A percentile compares a stretch with the other conserved stretches of the same genome.
Conservation (phyloP, 2,329 filamentous ascomycete genomes). For the Trichoderma gracile region DNA sequence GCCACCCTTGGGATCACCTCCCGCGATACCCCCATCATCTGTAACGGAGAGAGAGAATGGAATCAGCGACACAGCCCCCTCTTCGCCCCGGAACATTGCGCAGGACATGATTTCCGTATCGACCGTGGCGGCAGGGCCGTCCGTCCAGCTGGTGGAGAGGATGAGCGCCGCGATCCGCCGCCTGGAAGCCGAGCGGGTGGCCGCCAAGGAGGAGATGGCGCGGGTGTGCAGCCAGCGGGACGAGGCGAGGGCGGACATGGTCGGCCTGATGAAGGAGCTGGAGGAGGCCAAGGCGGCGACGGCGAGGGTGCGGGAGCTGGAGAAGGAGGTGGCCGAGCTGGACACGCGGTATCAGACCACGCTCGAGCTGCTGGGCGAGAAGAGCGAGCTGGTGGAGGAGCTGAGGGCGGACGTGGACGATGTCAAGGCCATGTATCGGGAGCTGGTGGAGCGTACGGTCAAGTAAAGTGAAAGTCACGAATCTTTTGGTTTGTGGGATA, state of each 20-base stretch:
- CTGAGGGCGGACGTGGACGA: conserved; percentile 84
- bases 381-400: conserved; percentile 93
- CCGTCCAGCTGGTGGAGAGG: conserved; percentile 90
- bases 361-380: conserved; percentile 92
- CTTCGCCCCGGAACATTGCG: conserved; percentile 67
- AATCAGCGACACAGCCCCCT: conserved; percentile 48
- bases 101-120: conserved; percentile 88
- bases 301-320: conserved; percentile 62
- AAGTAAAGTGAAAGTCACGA: conserved; percentile 52
- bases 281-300: conserved; percentile 67
- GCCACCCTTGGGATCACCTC: conserved; percentile 36
- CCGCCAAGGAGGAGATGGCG: conserved; percentile 79
- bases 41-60: conserved; percentile 53
- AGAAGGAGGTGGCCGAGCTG: conserved; percentile 67
- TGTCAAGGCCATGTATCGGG: conserved; percentile 94
- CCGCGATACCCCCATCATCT: conserved; percentile 43
- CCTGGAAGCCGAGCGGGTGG: conserved; percentile 88
- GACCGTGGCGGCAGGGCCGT: conserved; percentile 85
- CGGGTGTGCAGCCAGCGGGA: conserved; percentile 84
- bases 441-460: conserved; percentile 83
- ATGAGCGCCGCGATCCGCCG: conserved; percentile 93
- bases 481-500: background rate
- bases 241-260: conserved; percentile 89
- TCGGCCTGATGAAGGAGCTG: conserved; percentile 81
- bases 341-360: conserved; percentile 84